Percentiles rank a stretch among this genome's conserved stretches.
Evolutionary conservation across 2,329 filamentous ascomycete species (phyloP).

Genomic region (Phaeosphaeria sp.): DNA sequence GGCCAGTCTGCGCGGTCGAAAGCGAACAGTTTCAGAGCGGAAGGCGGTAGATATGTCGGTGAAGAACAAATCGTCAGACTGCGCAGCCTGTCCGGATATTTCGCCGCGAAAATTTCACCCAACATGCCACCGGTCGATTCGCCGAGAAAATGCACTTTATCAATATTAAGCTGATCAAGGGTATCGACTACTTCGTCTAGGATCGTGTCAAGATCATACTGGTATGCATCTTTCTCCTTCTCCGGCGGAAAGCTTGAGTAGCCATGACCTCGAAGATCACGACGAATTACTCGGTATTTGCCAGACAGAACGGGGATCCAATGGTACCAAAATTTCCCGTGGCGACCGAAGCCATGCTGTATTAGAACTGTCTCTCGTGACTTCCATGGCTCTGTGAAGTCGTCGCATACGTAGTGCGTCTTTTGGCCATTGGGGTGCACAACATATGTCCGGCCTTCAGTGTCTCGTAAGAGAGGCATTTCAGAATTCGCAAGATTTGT

Average conservation of each 20-base stretch:
- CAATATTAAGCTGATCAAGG: constrained; percentile 38
- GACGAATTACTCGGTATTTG: constrained; percentile 40
- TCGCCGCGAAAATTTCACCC: constrained; percentile 42
- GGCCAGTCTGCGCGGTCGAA: constrained; percentile 37
- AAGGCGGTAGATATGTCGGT: constrained; percentile 34
- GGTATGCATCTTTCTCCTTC: constrained; percentile 15
- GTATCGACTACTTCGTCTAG: constrained; percentile 43
- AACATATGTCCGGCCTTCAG: constrained; percentile 33
- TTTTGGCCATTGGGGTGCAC: constrained; percentile 37
- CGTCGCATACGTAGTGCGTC: constrained; percentile 37
- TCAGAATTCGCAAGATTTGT: background rate
- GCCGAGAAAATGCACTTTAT: constrained; percentile 44
- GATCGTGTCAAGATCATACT: constrained; percentile 34
- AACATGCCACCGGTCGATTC: constrained; percentile 46
- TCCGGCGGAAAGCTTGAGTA: constrained; percentile 31
- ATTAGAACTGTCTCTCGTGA: constrained; percentile 43
- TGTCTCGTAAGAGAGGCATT: constrained; percentile 31
- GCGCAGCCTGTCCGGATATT: constrained; percentile 35
- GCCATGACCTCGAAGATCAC: constrained; percentile 45
- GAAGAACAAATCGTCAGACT: constrained; percentile 42
- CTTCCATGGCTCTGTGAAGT: constrained; percentile 43
- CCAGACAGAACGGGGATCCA: constrained; percentile 44
- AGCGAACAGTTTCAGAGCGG: constrained; percentile 39
- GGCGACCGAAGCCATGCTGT: constrained; percentile 47
- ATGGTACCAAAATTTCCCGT: constrained; percentile 45